Evolutionary conservation across 2,329 filamentous ascomycete genomes (phyloP), one percentile per base, ranked within the genome.

Genomic region (Zymoseptoria tritici): DNA sequence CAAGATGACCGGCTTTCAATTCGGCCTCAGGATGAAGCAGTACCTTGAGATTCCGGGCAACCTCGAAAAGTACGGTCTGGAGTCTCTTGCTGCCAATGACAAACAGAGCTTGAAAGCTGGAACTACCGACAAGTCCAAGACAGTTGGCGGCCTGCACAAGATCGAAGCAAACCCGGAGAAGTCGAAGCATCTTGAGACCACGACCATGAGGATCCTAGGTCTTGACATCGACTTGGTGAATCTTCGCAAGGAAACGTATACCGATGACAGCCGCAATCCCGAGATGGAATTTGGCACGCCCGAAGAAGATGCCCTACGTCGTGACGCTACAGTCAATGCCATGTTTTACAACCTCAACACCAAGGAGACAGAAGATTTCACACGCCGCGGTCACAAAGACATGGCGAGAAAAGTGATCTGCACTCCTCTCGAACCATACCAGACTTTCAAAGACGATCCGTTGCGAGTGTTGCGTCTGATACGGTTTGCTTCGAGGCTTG

Each of bases 221-320:
- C 81, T 95, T 54, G 93, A 97, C 70, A 83, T 97, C 54, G 93
- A 99, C 72, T 86, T 99, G 70, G 94, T 99, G 67, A 99, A 97
- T 72, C 79, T 97, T 53, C 84, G 93, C 52, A 95, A 91, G 71
- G 94, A 97, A 76, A 92, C 88, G 0, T 97, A 97, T 68, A 83
- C 86, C 0, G 87, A 90, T n/a, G 85, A 94, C 61, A 96, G 90
- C 70, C 85, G 94, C 42, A 96, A 95, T 68, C 93, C 93, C 1
- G 82, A 90, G 67, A 89, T 97, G 82, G 91, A 96, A 72, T 97
- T 97, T 74, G 94, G 93, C 4, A 96, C 91, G 0, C 87, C 93
- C 0, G 83, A 89, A 71, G 91, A 99, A 74, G 93, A 99, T 75
- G 93, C 93, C 2, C 73, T 91, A 66, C 86, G 93, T 21, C 85